Conservation (phyloP, 2,329 filamentous ascomycete genomes). For the Xylariaceae sp. region DNA sequence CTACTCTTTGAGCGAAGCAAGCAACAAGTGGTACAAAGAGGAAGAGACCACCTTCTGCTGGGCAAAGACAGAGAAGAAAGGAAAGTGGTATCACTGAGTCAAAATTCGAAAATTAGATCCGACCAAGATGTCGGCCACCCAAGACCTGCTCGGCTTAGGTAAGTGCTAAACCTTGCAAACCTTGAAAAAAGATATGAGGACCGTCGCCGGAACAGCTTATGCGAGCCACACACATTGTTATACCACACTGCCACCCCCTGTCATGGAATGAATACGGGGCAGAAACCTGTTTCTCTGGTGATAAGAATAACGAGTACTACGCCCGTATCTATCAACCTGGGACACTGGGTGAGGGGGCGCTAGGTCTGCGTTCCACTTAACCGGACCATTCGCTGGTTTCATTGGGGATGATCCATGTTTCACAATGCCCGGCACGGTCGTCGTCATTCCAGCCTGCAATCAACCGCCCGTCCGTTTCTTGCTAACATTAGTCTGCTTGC, state of each 20-base stretch:
- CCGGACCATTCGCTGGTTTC: constrained; percentile 39
- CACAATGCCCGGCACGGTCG: constrained; percentile 40
- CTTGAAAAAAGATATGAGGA: neutral
- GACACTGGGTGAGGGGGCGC: too few species aligned
- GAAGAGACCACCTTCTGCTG: too few species aligned
- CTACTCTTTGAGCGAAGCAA: too few species aligned
- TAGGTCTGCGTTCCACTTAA: constrained; percentile 36
- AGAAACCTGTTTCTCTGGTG: constrained; percentile 3
- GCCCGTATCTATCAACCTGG: neutral
- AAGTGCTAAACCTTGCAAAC: constrained; percentile 12
- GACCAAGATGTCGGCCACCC: constrained; percentile 15
- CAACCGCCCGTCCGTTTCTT: constrained; percentile 26
- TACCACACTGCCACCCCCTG: too few species aligned
- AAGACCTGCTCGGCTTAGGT: constrained; percentile 22
- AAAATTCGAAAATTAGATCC: constrained; percentile 14
- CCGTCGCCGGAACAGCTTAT: too few species aligned
- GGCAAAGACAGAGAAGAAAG: constrained; percentile 8
- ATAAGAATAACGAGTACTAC: too few species aligned
- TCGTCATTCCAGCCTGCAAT: constrained; percentile 41
- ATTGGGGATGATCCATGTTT: constrained; percentile 45
- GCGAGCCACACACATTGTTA: too few species aligned
- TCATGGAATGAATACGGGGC: too few species aligned
- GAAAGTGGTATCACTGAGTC: constrained; percentile 14
- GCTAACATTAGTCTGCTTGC: constrained; percentile 29
- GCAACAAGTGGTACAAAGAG: too few species aligned